These are phyloP conservation scores for Margaritispora aquatica DNA, from an alignment of 495 filamentous ascomycete genomes.

Conservation along the genomic window DNA sequence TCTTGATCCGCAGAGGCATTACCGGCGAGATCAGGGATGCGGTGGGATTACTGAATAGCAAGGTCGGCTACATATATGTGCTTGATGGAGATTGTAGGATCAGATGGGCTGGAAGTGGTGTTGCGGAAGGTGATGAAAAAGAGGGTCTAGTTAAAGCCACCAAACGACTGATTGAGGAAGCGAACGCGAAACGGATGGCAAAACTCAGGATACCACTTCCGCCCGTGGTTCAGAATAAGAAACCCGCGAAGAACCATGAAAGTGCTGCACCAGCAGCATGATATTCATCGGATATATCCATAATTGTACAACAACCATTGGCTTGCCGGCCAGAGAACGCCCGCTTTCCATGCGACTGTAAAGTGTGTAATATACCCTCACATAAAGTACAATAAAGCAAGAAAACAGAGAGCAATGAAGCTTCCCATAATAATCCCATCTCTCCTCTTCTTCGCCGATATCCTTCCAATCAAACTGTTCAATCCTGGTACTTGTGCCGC, in stretches of 20 bases:
- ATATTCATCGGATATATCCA: constrained; percentile 20
- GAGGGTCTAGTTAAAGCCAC: constrained; percentile 64
- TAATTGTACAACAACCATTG: constrained; percentile 23
- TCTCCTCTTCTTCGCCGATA: constrained; percentile 89
- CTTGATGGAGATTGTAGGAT: constrained; percentile 84
- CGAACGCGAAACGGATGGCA: constrained; percentile 18
- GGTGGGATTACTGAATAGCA: constrained; percentile 77
- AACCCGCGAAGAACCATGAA: constrained; percentile 6
- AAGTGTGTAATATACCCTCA: constrained; percentile 30
- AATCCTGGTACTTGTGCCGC: constrained; percentile 89
- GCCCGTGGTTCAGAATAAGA: not conserved
- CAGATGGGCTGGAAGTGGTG: constrained; percentile 90
- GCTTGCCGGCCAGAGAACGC: constrained; percentile 19
- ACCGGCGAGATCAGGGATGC: constrained; percentile 64
- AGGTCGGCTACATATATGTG: constrained; percentile 92
- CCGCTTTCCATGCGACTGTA: constrained; percentile 16
- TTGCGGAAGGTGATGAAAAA: constrained; percentile 60
- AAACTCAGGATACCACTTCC: not conserved
- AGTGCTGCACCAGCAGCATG: constrained; percentile 3
- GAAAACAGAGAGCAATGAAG: constrained; percentile 87
- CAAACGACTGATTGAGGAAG: constrained; percentile 60
- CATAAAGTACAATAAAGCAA: constrained; percentile 79
- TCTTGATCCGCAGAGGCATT: constrained; percentile 74
- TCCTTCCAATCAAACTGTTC: constrained; percentile 87
- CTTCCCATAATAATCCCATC: constrained; percentile 89